Conservation (phyloP, 305 asterid genomes). For the Solanum hybrid region DNA sequence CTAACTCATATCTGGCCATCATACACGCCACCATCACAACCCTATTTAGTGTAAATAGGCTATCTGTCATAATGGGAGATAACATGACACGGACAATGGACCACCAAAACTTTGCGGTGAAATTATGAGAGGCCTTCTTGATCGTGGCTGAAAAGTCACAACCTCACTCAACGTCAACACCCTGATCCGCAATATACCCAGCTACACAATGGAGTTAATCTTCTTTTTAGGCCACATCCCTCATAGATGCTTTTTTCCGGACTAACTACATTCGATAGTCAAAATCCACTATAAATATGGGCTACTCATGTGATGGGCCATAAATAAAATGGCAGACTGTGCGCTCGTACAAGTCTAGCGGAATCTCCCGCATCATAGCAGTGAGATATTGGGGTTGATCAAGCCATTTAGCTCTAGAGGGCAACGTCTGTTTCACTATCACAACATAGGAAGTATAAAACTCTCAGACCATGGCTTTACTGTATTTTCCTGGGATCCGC, state of each 20-base stretch:
- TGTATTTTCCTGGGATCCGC: neutral
- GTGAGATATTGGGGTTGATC: neutral
- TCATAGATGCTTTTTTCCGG: neutral
- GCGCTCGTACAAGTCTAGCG: neutral
- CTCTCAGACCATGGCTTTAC: neutral
- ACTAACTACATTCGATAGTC: neutral
- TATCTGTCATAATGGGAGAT: too few relatives aligned
- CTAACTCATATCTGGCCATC: neutral
- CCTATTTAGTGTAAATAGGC: too few relatives aligned
- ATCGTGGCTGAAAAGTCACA: neutral
- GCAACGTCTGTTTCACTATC: neutral
- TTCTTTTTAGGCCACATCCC: neutral
- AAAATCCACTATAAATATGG: neutral
- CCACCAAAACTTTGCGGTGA: neutral
- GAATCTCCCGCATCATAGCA: neutral
- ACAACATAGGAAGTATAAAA: neutral
- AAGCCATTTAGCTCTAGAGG: neutral
- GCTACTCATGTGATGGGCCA: neutral
- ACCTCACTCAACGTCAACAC: neutral
- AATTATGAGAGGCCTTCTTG: too few relatives aligned
- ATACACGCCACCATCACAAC: neutral
- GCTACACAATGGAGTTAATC: too few relatives aligned
- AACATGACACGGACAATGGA: too few relatives aligned
- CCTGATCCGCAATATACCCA: neutral
- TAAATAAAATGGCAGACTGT: too few relatives aligned